These are phyloP conservation scores for Eucalyptus microcorys DNA, from an alignment of 345 rosid genomes.

Conservation along the genomic window DNA sequence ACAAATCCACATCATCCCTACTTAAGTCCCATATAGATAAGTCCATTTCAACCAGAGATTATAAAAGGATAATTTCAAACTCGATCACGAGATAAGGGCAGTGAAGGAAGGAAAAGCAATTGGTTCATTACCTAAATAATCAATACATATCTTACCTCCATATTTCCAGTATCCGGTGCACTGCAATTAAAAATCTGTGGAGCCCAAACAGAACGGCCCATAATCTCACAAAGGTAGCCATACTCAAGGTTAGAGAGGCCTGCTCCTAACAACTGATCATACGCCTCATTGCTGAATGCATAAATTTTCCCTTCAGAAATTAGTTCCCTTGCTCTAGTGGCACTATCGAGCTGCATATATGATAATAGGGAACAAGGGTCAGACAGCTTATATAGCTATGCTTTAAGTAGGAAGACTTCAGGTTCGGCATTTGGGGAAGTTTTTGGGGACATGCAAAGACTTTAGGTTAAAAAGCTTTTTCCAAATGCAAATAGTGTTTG, in stretches of 20 bases:
- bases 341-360: constrained; percentile 72
- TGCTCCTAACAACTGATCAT: constrained; percentile 59
- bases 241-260: constrained; percentile 96
- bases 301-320: constrained; percentile 21
- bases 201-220: constrained; percentile 95
- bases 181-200: constrained; percentile 95
- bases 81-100: not conserved
- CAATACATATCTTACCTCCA: constrained; percentile 58
- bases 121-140: not conserved
- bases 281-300: constrained; percentile 3
- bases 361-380: not conserved
- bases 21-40: not conserved
- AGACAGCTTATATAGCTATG: not conserved
- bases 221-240: constrained; percentile 94
- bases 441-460: not conserved
- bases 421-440: not conserved
- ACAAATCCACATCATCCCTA: not conserved
- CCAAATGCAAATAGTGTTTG: not conserved
- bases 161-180: constrained; percentile 99
- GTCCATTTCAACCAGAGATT: not conserved
- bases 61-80: not conserved
- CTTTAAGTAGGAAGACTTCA: not conserved
- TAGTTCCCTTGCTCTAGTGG: constrained; percentile 69
- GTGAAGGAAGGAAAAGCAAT: not conserved
- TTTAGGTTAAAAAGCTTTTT: not conserved